Evolutionary conservation across 2,329 filamentous ascomycete species (phyloP).

Genomic region (Huntiella moniliformis): DNA sequence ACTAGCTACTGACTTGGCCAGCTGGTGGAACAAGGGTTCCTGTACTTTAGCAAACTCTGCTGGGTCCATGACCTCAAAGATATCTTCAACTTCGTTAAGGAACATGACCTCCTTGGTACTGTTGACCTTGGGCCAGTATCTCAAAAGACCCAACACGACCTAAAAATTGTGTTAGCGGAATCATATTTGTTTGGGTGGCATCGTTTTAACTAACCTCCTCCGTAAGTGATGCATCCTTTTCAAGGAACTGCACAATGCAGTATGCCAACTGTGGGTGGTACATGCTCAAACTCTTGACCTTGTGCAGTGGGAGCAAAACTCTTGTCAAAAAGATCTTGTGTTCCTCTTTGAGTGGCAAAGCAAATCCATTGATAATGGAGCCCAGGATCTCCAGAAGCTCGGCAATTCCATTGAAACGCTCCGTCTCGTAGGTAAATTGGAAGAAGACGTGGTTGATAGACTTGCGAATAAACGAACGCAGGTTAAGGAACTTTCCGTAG

Average conservation of each 20-base stretch:
- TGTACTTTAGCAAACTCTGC: constrained; percentile 97
- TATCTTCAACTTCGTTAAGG: constrained; percentile 96
- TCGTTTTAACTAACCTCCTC: constrained; percentile 53
- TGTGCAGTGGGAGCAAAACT: constrained; percentile 84
- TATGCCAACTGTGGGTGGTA: constrained; percentile 97
- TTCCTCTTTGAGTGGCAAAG: constrained; percentile 88
- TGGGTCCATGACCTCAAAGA: constrained; percentile 99
- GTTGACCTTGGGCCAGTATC: constrained; percentile 98
- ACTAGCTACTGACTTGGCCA: constrained; percentile 94
- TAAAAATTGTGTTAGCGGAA: constrained; percentile 18
- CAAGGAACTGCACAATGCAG: constrained; percentile 95
- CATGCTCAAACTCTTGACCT: constrained; percentile 98
- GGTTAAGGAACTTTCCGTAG: constrained; percentile 96
- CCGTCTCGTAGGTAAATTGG: constrained; percentile 97
- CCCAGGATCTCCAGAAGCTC: constrained; percentile 91
- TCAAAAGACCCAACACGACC: constrained; percentile 83
- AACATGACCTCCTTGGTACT: constrained; percentile 99
- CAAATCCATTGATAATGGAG: constrained; percentile 98
- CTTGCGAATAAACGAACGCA: constrained; percentile 88
- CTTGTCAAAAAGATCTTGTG: constrained; percentile 95
- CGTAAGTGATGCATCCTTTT: constrained; percentile 91
- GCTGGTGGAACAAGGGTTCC: constrained; percentile 88
- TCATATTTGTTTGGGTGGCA: constrained; percentile 10
- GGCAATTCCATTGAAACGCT: constrained; percentile 94
- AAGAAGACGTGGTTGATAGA: constrained; percentile 99